These are phyloP conservation scores for Cicer chorassanicum DNA, from an alignment of 306 rosid genomes.

Conservation along the genomic window DNA sequence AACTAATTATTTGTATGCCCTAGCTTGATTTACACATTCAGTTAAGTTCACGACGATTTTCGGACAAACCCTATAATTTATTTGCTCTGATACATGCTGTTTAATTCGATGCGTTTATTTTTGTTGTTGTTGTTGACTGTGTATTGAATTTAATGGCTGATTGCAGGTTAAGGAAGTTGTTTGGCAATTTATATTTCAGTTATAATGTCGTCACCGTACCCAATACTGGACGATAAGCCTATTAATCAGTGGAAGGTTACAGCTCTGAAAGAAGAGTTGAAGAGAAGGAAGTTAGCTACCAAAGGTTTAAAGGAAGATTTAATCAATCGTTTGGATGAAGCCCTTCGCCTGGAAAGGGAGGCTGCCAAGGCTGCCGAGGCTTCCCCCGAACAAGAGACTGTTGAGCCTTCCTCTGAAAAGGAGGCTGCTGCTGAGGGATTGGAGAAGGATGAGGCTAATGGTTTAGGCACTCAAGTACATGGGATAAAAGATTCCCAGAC, in stretches of 20 bases:
- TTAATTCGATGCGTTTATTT: constrained; percentile 35
- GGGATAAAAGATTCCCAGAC: constrained; percentile 42
- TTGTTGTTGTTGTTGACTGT: constrained; percentile 22
- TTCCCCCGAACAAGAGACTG: constrained; percentile 40
- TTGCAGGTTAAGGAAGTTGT: constrained; percentile 53
- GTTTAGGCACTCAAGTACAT: constrained; percentile 40
- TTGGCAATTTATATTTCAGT: constrained; percentile 45
- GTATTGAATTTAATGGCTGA: constrained; percentile 21
- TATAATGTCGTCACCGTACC: constrained; percentile 78
- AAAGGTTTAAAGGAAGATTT: constrained; percentile 94
- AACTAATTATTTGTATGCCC: neutral
- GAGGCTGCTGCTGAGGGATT: constrained; percentile 35
- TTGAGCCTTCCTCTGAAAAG: constrained; percentile 25
- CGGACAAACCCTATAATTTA: neutral
- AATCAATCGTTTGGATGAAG: constrained; percentile 79
- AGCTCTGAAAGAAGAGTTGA: constrained; percentile 88
- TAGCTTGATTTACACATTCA: neutral
- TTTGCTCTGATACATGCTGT: neutral
- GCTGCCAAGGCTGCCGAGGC: constrained; percentile 49
- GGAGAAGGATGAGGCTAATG: constrained; percentile 50
- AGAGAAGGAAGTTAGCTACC: constrained; percentile 69
- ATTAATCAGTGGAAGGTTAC: constrained; percentile 94
- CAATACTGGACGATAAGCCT: constrained; percentile 70
- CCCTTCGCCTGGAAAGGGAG: constrained; percentile 63
- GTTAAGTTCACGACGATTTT: constrained; percentile 6